Percentiles rank a stretch among this genome's conserved stretches.
These are phyloP conservation scores for Tremella fuciformis DNA, from an alignment of 768 basidiomycete genomes.

Conservation along the genomic window DNA sequence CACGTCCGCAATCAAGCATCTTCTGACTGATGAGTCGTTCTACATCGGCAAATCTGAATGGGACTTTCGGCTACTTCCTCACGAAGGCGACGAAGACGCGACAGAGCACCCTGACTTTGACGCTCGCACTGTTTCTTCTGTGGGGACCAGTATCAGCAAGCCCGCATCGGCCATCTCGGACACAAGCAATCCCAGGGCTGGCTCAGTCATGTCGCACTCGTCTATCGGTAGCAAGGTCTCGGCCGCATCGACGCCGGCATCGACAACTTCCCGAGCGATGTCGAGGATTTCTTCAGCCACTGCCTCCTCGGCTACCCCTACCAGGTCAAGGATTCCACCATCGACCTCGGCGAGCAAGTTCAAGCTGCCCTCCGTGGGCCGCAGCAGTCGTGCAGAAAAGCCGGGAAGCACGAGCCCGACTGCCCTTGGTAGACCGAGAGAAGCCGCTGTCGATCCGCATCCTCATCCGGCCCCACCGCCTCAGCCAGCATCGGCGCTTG, in stretches of 20 bases:
- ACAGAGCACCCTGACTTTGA: slow-evolving; percentile 47
- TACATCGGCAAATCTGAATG: slow-evolving; percentile 64
- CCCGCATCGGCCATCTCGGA: not conserved
- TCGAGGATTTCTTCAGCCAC: not conserved
- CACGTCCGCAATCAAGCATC: slow-evolving; percentile 57
- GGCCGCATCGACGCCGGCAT: not conserved
- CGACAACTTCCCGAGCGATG: not conserved
- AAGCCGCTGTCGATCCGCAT: slow-evolving; percentile 63
- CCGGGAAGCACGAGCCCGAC: not conserved
- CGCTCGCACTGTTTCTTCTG: slow-evolving; percentile 19
- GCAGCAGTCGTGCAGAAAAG: not conserved
- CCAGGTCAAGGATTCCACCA: too few relatives aligned
- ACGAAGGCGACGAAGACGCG: slow-evolving; percentile 48
- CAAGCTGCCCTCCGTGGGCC: not conserved
- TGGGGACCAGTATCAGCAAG: slow-evolving; percentile 11
- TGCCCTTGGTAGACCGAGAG: not conserved
- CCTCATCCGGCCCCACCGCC: slow-evolving; percentile 65
- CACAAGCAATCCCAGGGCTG: not conserved
- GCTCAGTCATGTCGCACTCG: not conserved
- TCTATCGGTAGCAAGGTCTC: not conserved
- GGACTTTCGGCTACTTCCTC: slow-evolving; percentile 61
- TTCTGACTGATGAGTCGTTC: slow-evolving; percentile 55
- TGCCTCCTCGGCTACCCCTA: not conserved
- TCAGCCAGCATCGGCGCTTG: slow-evolving; percentile 67
- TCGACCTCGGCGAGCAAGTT: too few relatives aligned